Conservation (phyloP, 306 rosid genomes). For the Quercus dentata region DNA sequence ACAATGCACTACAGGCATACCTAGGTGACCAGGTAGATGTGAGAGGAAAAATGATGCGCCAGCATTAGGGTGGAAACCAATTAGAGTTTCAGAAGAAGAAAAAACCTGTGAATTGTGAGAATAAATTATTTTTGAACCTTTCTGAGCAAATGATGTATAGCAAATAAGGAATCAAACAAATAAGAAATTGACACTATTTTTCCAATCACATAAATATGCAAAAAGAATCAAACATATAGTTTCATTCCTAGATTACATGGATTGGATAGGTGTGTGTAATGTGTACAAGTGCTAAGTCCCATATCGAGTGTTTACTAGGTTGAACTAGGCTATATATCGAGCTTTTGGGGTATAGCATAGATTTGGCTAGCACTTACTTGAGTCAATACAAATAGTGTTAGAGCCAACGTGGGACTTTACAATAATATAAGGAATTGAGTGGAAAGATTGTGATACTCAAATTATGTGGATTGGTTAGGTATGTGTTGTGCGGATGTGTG, state of each 20-base stretch:
- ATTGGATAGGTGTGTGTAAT: too few relatives aligned
- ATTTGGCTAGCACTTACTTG: too few relatives aligned
- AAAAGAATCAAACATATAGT: constrained; percentile 15
- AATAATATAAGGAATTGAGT: too few relatives aligned
- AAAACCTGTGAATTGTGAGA: constrained; percentile 54
- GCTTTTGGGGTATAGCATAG: too few relatives aligned
- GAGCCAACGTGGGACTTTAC: too few relatives aligned
- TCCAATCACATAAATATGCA: not conserved
- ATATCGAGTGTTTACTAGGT: too few relatives aligned
- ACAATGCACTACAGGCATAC: constrained; percentile 31
- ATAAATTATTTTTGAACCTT: constrained; percentile 14
- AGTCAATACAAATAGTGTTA: too few relatives aligned
- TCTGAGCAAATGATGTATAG: not conserved
- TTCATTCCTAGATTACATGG: not conserved
- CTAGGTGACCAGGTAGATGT: constrained; percentile 83
- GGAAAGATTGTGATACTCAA: too few relatives aligned
- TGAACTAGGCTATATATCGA: too few relatives aligned
- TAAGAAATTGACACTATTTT: not conserved
- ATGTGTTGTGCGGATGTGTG: too few relatives aligned
- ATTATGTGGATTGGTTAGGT: too few relatives aligned
- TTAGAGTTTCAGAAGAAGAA: constrained; percentile 87
- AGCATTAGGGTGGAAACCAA: constrained; percentile 98
- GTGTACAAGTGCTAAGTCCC: too few relatives aligned
- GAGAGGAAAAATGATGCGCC: constrained; percentile 93
- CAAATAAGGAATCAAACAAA: not conserved